Evolutionary conservation across 1,139 yeast genomes (phyloP).

Genomic region (Geotrichum restrictum): DNA sequence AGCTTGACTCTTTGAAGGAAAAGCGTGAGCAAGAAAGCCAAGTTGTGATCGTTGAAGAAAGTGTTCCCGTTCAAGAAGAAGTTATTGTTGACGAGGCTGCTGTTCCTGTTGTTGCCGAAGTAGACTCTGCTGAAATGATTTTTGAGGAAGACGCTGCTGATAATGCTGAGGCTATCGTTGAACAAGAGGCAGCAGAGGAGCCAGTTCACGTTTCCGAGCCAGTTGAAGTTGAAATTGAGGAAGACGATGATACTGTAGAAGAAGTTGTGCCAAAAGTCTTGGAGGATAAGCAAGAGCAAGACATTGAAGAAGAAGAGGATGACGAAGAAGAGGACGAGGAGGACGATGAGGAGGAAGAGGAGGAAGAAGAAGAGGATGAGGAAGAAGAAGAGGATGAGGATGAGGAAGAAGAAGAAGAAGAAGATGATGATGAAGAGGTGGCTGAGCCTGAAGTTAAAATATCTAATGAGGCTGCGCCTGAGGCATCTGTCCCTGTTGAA

Average conservation of each 20-base stretch:
- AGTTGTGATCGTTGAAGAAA: slow-evolving; percentile 6
- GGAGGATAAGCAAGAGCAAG: slow-evolving; percentile 7
- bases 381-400: slow-evolving; percentile 14
- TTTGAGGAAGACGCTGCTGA: slow-evolving; percentile 9
- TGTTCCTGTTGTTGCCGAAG: neutral
- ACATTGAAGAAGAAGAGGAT: slow-evolving; percentile 5
- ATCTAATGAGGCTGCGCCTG: slow-evolving; percentile 5
- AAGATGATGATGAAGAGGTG: slow-evolving; percentile 35
- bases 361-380: slow-evolving; percentile 35
- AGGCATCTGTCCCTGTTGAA: slow-evolving; percentile 13
- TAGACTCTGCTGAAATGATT: neutral
- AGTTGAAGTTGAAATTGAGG: slow-evolving; percentile 8
- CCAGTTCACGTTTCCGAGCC: slow-evolving; percentile 34
- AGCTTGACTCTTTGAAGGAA: neutral
- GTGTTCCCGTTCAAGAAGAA: neutral
- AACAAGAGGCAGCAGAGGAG: slow-evolving; percentile 31
- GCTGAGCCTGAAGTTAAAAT: slow-evolving; percentile 21
- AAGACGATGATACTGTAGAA: slow-evolving; percentile 7
- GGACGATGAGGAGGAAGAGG: slow-evolving; percentile 29
- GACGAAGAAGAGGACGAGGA: slow-evolving; percentile 14
- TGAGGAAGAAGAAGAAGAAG: slow-evolving; percentile 27
- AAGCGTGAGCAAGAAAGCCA: slow-evolving; percentile 11
- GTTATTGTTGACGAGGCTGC: neutral
- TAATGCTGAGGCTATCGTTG: neutral
- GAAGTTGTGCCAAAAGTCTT: neutral